phyloP scores from a whole-genome alignment of 768 basidiomycete genomes.

The Suillus paluster region DNA sequence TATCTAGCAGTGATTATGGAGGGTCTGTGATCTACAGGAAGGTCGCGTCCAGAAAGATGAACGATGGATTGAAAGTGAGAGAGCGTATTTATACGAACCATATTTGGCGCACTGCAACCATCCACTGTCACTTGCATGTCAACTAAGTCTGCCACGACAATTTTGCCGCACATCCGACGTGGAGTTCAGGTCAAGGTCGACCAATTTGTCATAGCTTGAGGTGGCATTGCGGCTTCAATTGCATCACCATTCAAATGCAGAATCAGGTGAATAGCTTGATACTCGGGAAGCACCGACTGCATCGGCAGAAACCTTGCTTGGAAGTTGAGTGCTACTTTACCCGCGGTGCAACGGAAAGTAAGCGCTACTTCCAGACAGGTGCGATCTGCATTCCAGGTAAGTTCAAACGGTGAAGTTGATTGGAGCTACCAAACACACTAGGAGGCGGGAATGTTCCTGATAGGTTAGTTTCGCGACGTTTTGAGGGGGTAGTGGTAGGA shows the following conservation, averaged over 20 bases:
- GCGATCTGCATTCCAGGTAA: conserved; percentile 68
- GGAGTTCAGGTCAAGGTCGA: not conserved
- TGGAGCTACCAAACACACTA: not conserved
- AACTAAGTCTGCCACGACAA: conserved; percentile 6
- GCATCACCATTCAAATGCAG: not conserved
- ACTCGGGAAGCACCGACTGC: not conserved
- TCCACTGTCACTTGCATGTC: not conserved
- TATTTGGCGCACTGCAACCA: not conserved
- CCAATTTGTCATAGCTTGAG: not conserved
- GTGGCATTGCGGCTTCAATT: conserved; percentile 2
- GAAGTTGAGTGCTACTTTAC: not conserved
- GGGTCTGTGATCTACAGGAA: not conserved
- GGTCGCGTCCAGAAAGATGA: not conserved
- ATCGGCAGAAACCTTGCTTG: not conserved
- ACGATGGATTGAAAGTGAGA: not conserved
- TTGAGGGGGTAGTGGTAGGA: not conserved
- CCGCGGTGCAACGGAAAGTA: conserved; percentile 48
- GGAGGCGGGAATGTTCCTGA: not conserved
- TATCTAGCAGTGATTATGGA: not conserved
- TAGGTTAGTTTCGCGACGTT: not conserved
- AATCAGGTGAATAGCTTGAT: not conserved
- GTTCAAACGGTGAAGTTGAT: conserved; percentile 18
- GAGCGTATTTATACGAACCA: conserved; percentile 30
- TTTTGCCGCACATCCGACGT: not conserved
- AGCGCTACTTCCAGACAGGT: conserved; percentile 76